Base-by-base conservation (phyloP, 768 basidiomycete genomes). In the Calocybe gangraenosa region DNA sequence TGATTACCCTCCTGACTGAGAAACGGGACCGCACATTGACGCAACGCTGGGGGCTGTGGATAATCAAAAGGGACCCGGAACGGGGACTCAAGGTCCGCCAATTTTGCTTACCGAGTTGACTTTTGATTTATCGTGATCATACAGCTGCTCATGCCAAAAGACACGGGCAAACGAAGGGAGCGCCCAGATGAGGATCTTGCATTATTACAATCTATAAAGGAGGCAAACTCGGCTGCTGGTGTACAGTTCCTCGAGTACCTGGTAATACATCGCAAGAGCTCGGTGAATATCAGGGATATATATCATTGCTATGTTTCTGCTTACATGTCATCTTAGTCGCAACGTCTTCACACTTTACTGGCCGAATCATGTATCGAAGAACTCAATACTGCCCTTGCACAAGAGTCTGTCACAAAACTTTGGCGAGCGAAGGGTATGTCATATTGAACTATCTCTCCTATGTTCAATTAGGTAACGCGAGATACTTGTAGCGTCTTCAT, bases 31-130 rank as follows among this genome's bases (percentile, higher is more conserved):
- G 78, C 19, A 56, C 66, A 2, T 56, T 92, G 42, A 77, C 81
- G 3, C 81, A 85, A 49, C 73, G 76, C 41, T 93, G 92, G 82
- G 85, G 79, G 2, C 64, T 89, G 7, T 95, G 93, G 92, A 65
- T 96, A 17, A 74, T 82, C 2, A 78, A 75, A 52, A 74, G 75
- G 30, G 81, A 89, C 62, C 68, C 79, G 0, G 81, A 85, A 19
- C 77, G 74, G 35, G 91, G 84, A 3, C 62, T 96, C 19, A 80
- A 81, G 68, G 91, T 88, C 49, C 37, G 59, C 54, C 36, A 32
- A 18, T 13, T 5, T 37, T 18, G 38, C 17, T 36, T 37, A 30
- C 50, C 33, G 30, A 43, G 38, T 45, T 36, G 42, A 23, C 40
- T 38, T 44, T 38, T 31, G 39, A 31, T 46, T 36, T 11, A 25